Evolutionary conservation across 106 monocot species (phyloP).

Genomic region (Allium cepa): DNA sequence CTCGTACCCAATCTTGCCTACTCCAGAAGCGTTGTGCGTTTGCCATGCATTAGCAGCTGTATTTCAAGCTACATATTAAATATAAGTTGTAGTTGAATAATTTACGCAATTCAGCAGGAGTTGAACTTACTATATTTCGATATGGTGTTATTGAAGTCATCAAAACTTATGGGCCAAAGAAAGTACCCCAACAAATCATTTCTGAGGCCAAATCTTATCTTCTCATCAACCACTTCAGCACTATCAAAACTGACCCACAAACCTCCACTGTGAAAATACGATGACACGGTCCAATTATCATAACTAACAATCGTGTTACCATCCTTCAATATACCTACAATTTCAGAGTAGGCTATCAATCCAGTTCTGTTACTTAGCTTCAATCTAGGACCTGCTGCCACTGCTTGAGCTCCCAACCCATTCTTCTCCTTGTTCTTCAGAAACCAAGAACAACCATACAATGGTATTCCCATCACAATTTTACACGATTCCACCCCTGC

Average conservation of each 20-base stretch:
- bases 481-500: slow-evolving; percentile 60
- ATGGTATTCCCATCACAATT: slow-evolving; percentile 67
- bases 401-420: slow-evolving; percentile 38
- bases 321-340: slow-evolving; percentile 24
- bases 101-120: not conserved
- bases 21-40: slow-evolving; percentile 15
- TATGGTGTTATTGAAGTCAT: slow-evolving; percentile 34
- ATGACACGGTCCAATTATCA: slow-evolving; percentile 32
- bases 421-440: slow-evolving; percentile 78
- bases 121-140: slow-evolving; percentile 53
- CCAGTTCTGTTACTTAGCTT: slow-evolving; percentile 67
- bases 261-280: slow-evolving; percentile 43
- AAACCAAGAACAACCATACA: slow-evolving; percentile 76
- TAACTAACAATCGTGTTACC: slow-evolving; percentile 16
- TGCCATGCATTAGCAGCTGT: slow-evolving; percentile 56
- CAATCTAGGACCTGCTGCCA: slow-evolving; percentile 62
- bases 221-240: slow-evolving; percentile 38
- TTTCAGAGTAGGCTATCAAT: slow-evolving; percentile 63
- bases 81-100: not conserved
- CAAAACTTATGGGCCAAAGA: slow-evolving; percentile 71
- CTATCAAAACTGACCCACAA: slow-evolving; percentile 74
- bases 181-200: slow-evolving; percentile 64
- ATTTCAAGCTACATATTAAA: not conserved
- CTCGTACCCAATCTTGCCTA: slow-evolving; percentile 3
- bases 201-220: slow-evolving; percentile 35